These are phyloP conservation scores for Paramecium biaurelia DNA, from an alignment of 73 alveolate species.

Conservation along the genomic window DNA sequence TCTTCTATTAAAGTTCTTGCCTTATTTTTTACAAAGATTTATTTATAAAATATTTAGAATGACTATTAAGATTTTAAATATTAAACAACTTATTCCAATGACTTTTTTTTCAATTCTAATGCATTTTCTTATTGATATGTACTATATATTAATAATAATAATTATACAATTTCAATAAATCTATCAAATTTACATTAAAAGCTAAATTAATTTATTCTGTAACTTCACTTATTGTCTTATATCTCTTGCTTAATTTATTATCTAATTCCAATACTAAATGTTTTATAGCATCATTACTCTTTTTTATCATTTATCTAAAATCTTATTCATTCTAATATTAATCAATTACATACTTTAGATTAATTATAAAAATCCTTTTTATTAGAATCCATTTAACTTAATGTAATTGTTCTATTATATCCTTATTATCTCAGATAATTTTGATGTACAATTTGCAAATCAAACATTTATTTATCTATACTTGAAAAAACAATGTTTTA, in stretches of 20 bases:
- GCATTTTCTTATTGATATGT: neutral
- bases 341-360: neutral
- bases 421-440: slow-evolving; percentile 12
- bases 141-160: neutral
- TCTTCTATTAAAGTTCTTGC: neutral
- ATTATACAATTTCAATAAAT: neutral
- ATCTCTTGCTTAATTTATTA: neutral
- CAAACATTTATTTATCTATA: slow-evolving; percentile 29
- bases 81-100: neutral
- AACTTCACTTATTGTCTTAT: neutral
- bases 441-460: neutral
- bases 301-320: neutral
- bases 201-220: neutral
- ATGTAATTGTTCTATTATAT: neutral
- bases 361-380: neutral
- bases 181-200: neutral
- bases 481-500: slow-evolving; percentile 28
- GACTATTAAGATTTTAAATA: neutral
- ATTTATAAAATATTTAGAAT: slow-evolving; percentile 4
- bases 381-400: slow-evolving; percentile 37
- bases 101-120: neutral
- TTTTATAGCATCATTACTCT: neutral
- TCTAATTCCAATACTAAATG: slow-evolving; percentile 3
- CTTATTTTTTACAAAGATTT: neutral
- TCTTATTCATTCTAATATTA: neutral